phyloP scores from a whole-genome alignment of 306 rosid genomes.

The Luffa acutangula region DNA sequence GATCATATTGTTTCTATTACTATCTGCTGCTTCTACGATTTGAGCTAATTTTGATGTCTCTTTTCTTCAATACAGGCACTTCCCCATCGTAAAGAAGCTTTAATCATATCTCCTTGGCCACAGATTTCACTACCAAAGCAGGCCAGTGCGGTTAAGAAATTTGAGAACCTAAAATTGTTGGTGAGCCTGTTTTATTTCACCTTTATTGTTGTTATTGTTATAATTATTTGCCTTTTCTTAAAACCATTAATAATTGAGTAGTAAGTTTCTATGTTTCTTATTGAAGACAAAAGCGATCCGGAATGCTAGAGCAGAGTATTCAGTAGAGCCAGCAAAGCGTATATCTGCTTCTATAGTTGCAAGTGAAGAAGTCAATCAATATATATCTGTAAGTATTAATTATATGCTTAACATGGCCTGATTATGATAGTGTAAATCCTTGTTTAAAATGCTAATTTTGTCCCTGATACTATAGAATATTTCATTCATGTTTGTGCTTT shows the following conservation, averaged over 20 bases:
- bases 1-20: not conserved
- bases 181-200: conserved; percentile 31
- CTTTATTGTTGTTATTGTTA: not conserved
- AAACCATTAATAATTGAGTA: not conserved
- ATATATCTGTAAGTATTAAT: conserved; percentile 51
- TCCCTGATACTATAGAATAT: not conserved
- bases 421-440: not conserved
- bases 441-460: not conserved
- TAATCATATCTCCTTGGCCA: conserved; percentile 84
- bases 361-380: conserved; percentile 63
- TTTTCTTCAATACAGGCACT: conserved; percentile 51
- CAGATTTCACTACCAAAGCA: conserved; percentile 60
- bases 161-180: conserved; percentile 81
- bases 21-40: not conserved
- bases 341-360: conserved; percentile 86
- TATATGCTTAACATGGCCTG: not conserved
- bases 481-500: not conserved
- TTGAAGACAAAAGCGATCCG: conserved; percentile 70
- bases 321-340: conserved; percentile 89
- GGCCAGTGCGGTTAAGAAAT: conserved; percentile 52
- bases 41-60: not conserved
- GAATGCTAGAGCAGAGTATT: conserved; percentile 93
- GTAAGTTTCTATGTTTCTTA: not conserved
- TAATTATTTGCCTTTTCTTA: not conserved
- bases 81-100: conserved; percentile 67